These are phyloP conservation scores for Akanthomyces lecanii DNA, from an alignment of 2,329 filamentous ascomycete genomes.

Conservation along the genomic window DNA sequence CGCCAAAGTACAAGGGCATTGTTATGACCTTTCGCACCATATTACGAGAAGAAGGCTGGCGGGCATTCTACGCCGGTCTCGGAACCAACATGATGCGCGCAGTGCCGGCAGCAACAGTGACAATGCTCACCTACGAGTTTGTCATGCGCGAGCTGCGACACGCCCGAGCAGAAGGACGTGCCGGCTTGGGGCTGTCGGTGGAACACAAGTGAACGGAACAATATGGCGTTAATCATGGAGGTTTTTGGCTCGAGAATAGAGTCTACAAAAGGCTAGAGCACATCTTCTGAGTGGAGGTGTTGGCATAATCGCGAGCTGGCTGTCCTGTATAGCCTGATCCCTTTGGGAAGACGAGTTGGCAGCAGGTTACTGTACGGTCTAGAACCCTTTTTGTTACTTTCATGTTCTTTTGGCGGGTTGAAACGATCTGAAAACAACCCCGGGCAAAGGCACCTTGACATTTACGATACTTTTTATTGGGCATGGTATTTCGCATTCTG, in stretches of 20 bases:
- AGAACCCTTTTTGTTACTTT: not conserved
- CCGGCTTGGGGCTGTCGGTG: conserved; percentile 24
- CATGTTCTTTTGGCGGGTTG: not conserved
- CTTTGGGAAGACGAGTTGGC: not conserved
- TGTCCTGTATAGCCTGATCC: not conserved
- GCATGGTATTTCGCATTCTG: not conserved
- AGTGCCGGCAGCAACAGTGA: conserved; percentile 91
- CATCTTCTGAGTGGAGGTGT: not conserved
- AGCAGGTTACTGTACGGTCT: conserved; percentile 1
- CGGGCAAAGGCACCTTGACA: conserved; percentile 1
- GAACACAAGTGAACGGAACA: not conserved
- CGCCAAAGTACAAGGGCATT: conserved; percentile 68
- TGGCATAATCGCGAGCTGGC: not conserved
- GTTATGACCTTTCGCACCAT: conserved; percentile 80
- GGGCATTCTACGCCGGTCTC: conserved; percentile 94
- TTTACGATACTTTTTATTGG: not conserved
- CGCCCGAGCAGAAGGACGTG: conserved; percentile 36
- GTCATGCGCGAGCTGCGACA: conserved; percentile 52
- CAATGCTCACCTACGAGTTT: conserved; percentile 95
- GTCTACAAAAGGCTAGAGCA: not conserved
- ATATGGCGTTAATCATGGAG: not conserved
- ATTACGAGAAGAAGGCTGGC: conserved; percentile 86
- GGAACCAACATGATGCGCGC: conserved; percentile 97
- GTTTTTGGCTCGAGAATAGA: not conserved
- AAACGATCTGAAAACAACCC: not conserved